Conservation (phyloP, 2,329 filamentous ascomycete species). For the Colletotrichum somersetense region DNA sequence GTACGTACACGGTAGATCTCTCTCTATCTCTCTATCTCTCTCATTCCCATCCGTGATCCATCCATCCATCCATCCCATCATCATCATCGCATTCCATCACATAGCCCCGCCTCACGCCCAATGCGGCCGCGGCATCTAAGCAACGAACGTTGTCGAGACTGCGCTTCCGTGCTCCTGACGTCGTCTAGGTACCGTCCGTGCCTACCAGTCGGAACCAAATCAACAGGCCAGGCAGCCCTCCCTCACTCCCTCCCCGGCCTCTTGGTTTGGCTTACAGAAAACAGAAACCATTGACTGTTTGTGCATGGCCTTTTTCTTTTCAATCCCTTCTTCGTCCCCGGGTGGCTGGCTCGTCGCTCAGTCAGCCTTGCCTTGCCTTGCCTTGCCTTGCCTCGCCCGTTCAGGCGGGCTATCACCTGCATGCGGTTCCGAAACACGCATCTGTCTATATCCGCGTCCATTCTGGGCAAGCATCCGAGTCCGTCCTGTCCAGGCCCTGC, state of each 20-base stretch:
- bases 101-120: slow-evolving; percentile 21
- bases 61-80: slow-evolving; percentile 5
- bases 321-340: too few relatives aligned
- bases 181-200: slow-evolving; percentile 5
- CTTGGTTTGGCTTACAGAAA: slow-evolving; percentile 10
- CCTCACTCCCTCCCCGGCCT: neutral
- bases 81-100: slow-evolving; percentile 5
- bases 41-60: neutral
- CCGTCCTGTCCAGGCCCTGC: neutral
- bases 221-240: too few relatives aligned
- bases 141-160: slow-evolving; percentile 7
- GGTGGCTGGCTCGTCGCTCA: neutral
- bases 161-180: slow-evolving; percentile 14
- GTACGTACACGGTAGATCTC: neutral
- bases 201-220: neutral
- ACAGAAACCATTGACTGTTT: neutral
- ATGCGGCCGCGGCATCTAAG: slow-evolving; percentile 30
- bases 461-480: slow-evolving; percentile 9
- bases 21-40: too few relatives aligned
- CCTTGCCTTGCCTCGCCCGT: slow-evolving; percentile 6
- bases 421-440: slow-evolving; percentile 11
- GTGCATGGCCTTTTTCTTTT: neutral
- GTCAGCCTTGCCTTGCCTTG: slow-evolving; percentile 14
- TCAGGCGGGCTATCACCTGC: slow-evolving; percentile 25
- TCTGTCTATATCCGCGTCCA: neutral